phyloP scores from a whole-genome alignment of 106 monocot genomes.

The Agapanthus africanus region DNA sequence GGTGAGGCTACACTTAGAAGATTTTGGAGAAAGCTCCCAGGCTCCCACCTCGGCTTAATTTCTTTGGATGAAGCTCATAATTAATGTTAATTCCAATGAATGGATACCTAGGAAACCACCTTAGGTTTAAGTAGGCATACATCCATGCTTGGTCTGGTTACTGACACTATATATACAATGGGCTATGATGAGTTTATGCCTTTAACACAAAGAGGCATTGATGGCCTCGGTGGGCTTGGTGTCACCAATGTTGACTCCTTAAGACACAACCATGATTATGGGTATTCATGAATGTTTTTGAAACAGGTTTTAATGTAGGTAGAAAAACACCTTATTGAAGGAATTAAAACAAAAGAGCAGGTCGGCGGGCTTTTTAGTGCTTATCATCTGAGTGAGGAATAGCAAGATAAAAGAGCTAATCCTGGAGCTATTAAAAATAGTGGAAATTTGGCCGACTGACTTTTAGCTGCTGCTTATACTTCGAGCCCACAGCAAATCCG shows the following conservation, averaged over 20 bases:
- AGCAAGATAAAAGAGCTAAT: constrained; percentile 24
- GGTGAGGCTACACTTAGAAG: constrained; percentile 21
- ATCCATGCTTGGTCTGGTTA: constrained; percentile 94
- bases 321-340: constrained; percentile 57
- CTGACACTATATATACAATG: constrained; percentile 55
- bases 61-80: constrained; percentile 54
- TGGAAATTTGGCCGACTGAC: constrained; percentile 65
- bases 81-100: constrained; percentile 28
- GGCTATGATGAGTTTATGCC: constrained; percentile 82
- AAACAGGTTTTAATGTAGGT: constrained; percentile 75
- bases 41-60: constrained; percentile 68
- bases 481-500: constrained; percentile 86
- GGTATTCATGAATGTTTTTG: constrained; percentile 49
- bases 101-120: constrained; percentile 57
- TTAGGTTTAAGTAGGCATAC: constrained; percentile 75
- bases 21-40: constrained; percentile 56
- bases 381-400: constrained; percentile 60
- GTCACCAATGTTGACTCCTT: constrained; percentile 82
- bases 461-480: constrained; percentile 72
- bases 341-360: constrained; percentile 70
- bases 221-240: constrained; percentile 83
- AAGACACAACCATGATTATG: constrained; percentile 95
- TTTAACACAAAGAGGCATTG: neutral
- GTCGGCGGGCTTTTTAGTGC: constrained; percentile 96
- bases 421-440: constrained; percentile 37